Conservation (phyloP, 441 rosid genomes). For the Isatis lusitanica region DNA sequence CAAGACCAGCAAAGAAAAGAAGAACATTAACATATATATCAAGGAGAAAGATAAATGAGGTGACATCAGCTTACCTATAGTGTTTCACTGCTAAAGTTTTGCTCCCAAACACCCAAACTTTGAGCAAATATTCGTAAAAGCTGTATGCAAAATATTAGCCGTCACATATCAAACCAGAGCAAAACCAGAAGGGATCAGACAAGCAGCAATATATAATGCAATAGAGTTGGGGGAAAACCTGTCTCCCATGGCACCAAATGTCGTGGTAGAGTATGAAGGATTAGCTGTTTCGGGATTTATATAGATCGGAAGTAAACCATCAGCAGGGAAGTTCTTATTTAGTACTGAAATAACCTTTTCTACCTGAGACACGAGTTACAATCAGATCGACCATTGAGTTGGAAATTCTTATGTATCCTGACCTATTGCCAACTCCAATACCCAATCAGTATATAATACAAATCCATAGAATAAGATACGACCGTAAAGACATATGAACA, state of each 20-base stretch:
- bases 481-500: not conserved
- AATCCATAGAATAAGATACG: not conserved
- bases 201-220: not conserved
- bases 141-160: constrained; percentile 45
- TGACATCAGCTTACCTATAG: constrained; percentile 58
- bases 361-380: constrained; percentile 54
- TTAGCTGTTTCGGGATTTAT: constrained; percentile 65
- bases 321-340: constrained; percentile 78
- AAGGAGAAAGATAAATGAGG: not conserved
- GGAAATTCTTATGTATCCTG: not conserved
- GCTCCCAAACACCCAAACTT: constrained; percentile 97
- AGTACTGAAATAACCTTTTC: constrained; percentile 70
- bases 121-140: constrained; percentile 96
- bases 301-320: constrained; percentile 94
- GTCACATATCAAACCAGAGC: constrained; percentile 19
- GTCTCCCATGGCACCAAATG: constrained; percentile 99
- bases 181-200: constrained; percentile 2
- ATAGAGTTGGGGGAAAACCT: constrained; percentile 49
- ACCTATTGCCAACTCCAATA: not conserved
- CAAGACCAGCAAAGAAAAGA: constrained; percentile 11
- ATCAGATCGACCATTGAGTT: not conserved
- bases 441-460: not conserved
- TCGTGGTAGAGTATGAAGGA: constrained; percentile 65
- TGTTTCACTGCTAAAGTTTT: constrained; percentile 66
- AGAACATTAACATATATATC: not conserved